Conservation (phyloP, 495 filamentous ascomycete genomes). For the Lasiosphaeria hispida region DNA sequence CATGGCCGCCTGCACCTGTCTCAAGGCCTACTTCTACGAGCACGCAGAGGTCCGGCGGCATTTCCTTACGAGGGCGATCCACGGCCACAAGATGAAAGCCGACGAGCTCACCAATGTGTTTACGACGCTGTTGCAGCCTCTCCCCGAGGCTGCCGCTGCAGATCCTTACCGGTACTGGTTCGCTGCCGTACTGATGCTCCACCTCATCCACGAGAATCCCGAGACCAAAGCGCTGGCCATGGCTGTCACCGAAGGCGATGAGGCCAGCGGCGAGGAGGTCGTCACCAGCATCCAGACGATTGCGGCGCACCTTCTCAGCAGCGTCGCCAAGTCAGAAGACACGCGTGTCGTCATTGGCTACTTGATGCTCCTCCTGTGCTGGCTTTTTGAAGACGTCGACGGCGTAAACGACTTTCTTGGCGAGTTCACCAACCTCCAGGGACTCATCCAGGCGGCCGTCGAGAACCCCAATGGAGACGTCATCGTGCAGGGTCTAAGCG, state of each 20-base stretch:
- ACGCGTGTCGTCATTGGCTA: conserved; percentile 81
- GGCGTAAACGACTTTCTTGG: conserved; percentile 90
- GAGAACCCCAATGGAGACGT: conserved; percentile 61
- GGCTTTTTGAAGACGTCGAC: conserved; percentile 89
- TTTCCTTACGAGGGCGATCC: conserved; percentile 85
- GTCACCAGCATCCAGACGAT: conserved; percentile 91
- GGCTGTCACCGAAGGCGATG: conserved; percentile 83
- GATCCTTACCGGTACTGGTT: conserved; percentile 94
- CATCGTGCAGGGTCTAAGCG: conserved; percentile 77
- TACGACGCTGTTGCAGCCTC: conserved; percentile 68
- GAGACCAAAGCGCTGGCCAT: conserved; percentile 79
- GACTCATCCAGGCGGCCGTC: conserved; percentile 63
- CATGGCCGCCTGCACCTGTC: conserved; percentile 80
- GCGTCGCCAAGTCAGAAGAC: conserved; percentile 72
- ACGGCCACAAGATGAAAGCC: conserved; percentile 74
- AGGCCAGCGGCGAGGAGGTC: conserved; percentile 87
- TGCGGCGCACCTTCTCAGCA: conserved; percentile 69
- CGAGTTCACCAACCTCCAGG: conserved; percentile 92
- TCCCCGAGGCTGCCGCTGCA: conserved; percentile 54
- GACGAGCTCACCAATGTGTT: conserved; percentile 90
- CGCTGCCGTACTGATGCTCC: conserved; percentile 83
- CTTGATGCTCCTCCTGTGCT: conserved; percentile 86
- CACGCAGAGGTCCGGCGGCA: conserved; percentile 77
- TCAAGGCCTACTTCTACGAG: conserved; percentile 85
- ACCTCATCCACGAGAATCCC: conserved; percentile 79